phyloP scores from a whole-genome alignment of 148 eudicot species.

The Tetragonia tetragonoides region DNA sequence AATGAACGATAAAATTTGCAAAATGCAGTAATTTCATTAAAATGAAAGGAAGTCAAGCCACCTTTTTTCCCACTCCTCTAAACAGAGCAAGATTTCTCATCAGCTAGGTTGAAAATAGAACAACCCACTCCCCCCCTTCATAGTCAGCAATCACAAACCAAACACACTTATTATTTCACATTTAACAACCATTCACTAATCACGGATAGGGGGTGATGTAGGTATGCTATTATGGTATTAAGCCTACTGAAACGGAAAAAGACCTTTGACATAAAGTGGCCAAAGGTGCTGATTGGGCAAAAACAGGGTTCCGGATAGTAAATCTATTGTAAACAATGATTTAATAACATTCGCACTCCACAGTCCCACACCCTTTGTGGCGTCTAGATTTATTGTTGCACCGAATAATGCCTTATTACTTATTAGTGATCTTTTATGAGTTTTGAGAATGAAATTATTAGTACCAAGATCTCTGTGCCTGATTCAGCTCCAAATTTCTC shows the following conservation, averaged over 20 bases:
- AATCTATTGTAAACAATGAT: background rate
- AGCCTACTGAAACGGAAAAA: background rate
- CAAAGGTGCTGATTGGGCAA: conserved; percentile 7
- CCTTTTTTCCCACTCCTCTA: no score
- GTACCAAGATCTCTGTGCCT: background rate
- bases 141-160: conserved; percentile 13
- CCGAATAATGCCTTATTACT: background rate
- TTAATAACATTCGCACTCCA: background rate
- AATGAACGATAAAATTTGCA: no score
- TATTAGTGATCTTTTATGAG: background rate
- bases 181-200: background rate
- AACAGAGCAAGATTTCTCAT: background rate
- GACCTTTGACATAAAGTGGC: background rate
- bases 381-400: background rate
- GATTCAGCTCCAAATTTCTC: background rate
- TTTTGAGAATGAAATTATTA: background rate
- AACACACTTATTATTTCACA: background rate
- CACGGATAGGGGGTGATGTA: background rate
- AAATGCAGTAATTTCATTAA: no score
- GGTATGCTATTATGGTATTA: background rate
- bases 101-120: no score
- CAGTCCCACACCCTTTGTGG: background rate
- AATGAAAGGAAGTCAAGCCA: background rate
- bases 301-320: background rate
- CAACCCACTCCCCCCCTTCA: background rate